Evolutionary conservation across 1,284 basidiomycete species (phyloP).

Genomic region (Naganishia cerealis): DNA sequence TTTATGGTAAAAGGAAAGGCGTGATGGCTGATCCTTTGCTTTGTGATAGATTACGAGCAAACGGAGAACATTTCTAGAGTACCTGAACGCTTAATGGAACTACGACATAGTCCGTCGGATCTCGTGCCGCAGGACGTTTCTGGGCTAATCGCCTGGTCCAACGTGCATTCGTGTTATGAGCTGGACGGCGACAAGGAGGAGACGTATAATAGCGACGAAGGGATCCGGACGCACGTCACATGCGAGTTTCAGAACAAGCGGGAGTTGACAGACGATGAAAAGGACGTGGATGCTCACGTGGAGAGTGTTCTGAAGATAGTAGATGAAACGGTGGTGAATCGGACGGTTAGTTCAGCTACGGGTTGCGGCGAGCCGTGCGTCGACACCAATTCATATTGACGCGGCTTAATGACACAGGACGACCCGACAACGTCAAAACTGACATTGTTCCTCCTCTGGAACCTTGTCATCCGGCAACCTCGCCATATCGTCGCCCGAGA

Average conservation of each 20-base stretch:
- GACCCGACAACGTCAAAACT: conserved; percentile 4
- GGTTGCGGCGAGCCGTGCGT: not conserved
- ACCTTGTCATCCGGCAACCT: conserved; percentile 15
- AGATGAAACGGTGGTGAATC: not conserved
- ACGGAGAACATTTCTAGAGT: not conserved
- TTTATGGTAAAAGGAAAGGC: not conserved
- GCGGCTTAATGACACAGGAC: not conserved
- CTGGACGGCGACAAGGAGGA: not conserved
- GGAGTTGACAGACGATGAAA: not conserved
- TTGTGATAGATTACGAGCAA: conserved; percentile 8
- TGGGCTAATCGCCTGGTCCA: conserved; percentile 10
- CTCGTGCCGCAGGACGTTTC: not conserved
- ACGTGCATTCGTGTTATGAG: not conserved
- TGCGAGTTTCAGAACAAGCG: too few relatives aligned
- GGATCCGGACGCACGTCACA: not conserved
- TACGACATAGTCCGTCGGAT: not conserved
- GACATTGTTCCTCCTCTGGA: conserved; percentile 24
- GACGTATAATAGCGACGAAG: not conserved
- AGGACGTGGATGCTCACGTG: not conserved
- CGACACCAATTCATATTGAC: not conserved
- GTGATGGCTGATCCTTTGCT: not conserved
- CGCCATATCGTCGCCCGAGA: not conserved
- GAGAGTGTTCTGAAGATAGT: not conserved
- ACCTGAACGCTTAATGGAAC: not conserved
- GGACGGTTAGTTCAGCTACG: not conserved